These are phyloP conservation scores for Backusella sp. DNA, from an alignment of 192 early-diverging fungal genomes.

Conservation along the genomic window DNA sequence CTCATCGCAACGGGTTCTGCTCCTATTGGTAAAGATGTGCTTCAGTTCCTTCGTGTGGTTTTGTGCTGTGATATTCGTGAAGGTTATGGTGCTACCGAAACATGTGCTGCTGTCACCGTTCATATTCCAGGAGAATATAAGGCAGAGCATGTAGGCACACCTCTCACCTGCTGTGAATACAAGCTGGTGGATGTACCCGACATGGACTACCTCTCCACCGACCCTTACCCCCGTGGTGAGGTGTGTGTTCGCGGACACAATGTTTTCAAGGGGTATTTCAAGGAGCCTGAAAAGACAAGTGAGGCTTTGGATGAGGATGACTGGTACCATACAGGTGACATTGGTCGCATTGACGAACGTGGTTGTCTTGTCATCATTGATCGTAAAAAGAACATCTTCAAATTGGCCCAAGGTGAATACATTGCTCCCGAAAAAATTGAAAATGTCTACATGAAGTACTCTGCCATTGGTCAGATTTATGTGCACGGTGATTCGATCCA, in stretches of 20 bases:
- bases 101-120: constrained; percentile 34
- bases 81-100: constrained; percentile 54
- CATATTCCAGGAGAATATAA: constrained; percentile 49
- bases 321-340: constrained; percentile 80
- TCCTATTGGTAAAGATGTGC: constrained; percentile 62
- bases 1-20: constrained; percentile 71
- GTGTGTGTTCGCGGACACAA: constrained; percentile 76
- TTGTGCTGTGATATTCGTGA: constrained; percentile 65
- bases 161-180: constrained; percentile 62
- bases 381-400: constrained; percentile 83
- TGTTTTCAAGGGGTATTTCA: constrained; percentile 82
- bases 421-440: constrained; percentile 94
- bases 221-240: constrained; percentile 86
- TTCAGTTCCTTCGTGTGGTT: constrained; percentile 67
- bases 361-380: constrained; percentile 82
- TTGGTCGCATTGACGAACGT: constrained; percentile 22
- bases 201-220: constrained; percentile 77
- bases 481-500: constrained; percentile 55
- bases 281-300: constrained; percentile 75
- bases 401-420: constrained; percentile 62
- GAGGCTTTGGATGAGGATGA: constrained; percentile 81
- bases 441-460: constrained; percentile 48
- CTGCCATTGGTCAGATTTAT: constrained; percentile 49
- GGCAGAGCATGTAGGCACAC: constrained; percentile 67
- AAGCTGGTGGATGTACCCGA: constrained; percentile 88